phyloP scores from a whole-genome alignment of 352 stramenopile species.

The Pythium folliculosum region DNA sequence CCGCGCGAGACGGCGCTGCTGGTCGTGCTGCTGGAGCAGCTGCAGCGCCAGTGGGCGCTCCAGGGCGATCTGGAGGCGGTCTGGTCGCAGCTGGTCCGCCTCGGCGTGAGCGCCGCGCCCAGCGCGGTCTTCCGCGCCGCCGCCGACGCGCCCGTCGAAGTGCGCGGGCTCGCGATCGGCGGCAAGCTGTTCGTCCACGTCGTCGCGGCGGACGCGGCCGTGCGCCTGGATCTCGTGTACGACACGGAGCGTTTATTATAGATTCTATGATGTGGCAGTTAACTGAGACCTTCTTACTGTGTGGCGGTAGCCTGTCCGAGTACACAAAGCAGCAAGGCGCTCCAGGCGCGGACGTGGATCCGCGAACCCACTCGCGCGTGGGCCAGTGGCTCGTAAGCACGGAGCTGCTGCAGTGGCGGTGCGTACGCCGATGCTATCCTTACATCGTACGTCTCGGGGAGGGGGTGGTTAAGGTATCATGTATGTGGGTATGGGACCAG shows the following conservation, averaged over 20 bases:
- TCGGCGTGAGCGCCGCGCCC: conserved; percentile 25
- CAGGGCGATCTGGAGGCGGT: conserved; percentile 4
- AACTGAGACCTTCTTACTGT: not conserved
- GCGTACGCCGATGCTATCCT: no score
- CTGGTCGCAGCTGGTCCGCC: conserved; percentile 3
- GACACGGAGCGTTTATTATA: not conserved
- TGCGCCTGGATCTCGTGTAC: conserved; percentile 25
- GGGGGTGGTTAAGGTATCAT: not conserved
- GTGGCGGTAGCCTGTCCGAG: conserved; percentile 14
- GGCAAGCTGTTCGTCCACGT: conserved; percentile 34
- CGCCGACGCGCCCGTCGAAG: conserved; percentile 14
- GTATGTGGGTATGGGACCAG: not conserved
- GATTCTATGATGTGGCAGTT: no score
- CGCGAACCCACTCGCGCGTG: conserved; percentile 14
- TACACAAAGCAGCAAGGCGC: conserved; percentile 10
- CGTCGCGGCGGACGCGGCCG: conserved; percentile 7
- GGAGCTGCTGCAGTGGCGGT: conserved; percentile 29
- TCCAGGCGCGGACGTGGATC: not conserved
- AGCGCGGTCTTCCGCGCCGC: conserved; percentile 3
- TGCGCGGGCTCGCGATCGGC: conserved; percentile 25
- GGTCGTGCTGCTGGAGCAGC: conserved; percentile 16
- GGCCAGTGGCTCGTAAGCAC: conserved; percentile 24
- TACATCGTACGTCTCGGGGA: not conserved
- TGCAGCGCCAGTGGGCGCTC: conserved; percentile 11
- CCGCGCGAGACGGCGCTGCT: conserved; percentile 24